Conservation (phyloP, 192 early-diverging fungal species). For the Dissophora globulifera region DNA sequence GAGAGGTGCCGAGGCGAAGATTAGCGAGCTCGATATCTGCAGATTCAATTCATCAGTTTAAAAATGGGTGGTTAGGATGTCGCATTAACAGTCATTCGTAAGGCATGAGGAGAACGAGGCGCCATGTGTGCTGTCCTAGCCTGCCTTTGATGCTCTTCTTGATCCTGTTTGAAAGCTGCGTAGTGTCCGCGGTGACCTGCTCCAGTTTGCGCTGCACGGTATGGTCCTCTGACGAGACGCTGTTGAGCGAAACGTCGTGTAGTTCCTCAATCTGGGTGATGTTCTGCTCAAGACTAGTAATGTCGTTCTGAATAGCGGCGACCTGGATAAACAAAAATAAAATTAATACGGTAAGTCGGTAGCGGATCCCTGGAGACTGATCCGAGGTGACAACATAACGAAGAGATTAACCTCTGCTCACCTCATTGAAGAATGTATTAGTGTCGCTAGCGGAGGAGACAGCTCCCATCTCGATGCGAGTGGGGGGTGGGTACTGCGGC, state of each 20-base stretch:
- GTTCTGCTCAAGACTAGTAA: constrained; percentile 38
- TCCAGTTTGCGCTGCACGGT: constrained; percentile 45
- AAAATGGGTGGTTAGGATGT: too few species aligned
- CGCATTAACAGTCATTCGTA: too few species aligned
- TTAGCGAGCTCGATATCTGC: constrained; percentile 42
- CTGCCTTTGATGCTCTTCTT: constrained; percentile 62
- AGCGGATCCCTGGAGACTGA: not conserved
- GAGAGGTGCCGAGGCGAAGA: constrained; percentile 21
- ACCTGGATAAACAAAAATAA: constrained; percentile 18
- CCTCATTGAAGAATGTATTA: constrained; percentile 40
- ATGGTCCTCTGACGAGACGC: constrained; percentile 44
- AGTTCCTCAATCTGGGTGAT: constrained; percentile 51
- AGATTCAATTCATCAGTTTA: too few species aligned
- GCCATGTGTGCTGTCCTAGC: too few species aligned
- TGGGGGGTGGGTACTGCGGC: constrained; percentile 26
- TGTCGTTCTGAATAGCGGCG: constrained; percentile 40
- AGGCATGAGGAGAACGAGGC: too few species aligned
- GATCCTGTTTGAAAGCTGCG: constrained; percentile 46
- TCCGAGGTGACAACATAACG: not conserved
- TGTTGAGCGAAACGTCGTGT: constrained; percentile 51
- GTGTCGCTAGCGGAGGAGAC: constrained; percentile 19
- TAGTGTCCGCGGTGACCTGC: constrained; percentile 38
- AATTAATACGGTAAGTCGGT: not conserved
- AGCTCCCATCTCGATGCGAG: constrained; percentile 42
- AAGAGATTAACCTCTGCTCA: constrained; percentile 1